Evolutionary conservation across 2,329 filamentous ascomycete species (phyloP).

Genomic region (Plectosphaerella sp.): DNA sequence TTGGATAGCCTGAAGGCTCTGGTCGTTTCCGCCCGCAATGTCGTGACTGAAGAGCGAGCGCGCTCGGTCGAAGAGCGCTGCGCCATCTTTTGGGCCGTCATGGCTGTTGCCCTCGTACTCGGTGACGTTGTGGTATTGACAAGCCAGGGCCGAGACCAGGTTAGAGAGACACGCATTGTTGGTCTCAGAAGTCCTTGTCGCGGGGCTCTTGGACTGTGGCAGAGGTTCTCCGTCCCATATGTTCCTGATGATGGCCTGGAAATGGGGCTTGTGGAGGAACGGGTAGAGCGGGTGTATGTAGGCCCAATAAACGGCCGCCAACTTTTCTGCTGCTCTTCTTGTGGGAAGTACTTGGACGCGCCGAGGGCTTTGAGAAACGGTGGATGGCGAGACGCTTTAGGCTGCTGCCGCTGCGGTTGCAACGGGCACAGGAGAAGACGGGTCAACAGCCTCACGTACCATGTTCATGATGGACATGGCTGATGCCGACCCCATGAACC

Average conservation of each 20-base stretch:
- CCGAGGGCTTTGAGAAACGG: background rate
- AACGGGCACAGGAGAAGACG: background rate
- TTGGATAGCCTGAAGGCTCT: background rate
- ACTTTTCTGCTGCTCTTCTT: background rate
- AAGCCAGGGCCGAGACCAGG: background rate
- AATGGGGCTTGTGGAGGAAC: background rate
- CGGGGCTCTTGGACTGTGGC: background rate
- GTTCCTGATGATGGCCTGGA: background rate
- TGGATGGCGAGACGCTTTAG: background rate
- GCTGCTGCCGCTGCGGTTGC: background rate
- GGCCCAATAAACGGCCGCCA: background rate
- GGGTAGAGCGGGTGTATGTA: background rate
- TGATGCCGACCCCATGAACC: background rate
- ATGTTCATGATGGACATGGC: background rate
- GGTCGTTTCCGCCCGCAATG: background rate
- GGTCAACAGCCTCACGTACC: background rate
- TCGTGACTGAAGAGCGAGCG: background rate
- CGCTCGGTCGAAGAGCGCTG: background rate
- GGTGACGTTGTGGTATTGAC: background rate
- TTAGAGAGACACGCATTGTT: background rate
- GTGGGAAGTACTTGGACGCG: background rate
- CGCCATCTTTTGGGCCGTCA: background rate
- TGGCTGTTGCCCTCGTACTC: background rate
- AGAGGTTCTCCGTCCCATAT: background rate
- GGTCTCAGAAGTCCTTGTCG: background rate